These are phyloP conservation scores for Raffaelea arxii DNA, from an alignment of 2,329 filamentous ascomycete genomes.

Conservation along the genomic window DNA sequence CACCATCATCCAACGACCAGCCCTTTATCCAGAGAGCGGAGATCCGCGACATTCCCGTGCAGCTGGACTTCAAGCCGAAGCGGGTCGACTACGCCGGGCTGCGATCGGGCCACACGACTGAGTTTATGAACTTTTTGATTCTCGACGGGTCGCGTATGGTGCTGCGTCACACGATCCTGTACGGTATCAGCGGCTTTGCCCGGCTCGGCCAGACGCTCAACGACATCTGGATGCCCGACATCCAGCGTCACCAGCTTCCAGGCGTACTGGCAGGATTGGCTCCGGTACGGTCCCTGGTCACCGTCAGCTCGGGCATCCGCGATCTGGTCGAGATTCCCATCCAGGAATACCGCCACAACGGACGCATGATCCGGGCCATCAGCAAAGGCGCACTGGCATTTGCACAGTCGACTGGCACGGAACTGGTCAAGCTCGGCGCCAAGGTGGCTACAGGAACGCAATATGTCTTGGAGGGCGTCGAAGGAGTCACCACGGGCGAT, in stretches of 20 bases:
- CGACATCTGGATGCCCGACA: conserved; percentile 93
- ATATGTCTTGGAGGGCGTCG: conserved; percentile 80
- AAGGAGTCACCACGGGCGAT: conserved; percentile 31
- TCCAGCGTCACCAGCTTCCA: conserved; percentile 80
- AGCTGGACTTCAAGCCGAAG: conserved; percentile 93
- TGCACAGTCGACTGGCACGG: conserved; percentile 84
- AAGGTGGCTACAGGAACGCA: conserved; percentile 94
- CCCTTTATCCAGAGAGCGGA: conserved; percentile 88
- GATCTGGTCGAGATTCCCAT: conserved; percentile 86
- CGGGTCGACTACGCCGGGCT: conserved; percentile 92
- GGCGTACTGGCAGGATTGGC: conserved; percentile 82
- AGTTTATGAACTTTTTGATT: conserved; percentile 98
- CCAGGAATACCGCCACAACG: conserved; percentile 88
- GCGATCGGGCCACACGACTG: conserved; percentile 84
- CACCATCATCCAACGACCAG: too few species aligned
- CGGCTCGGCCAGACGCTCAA: conserved; percentile 83
- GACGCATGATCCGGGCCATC: conserved; percentile 81
- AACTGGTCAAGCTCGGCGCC: conserved; percentile 87
- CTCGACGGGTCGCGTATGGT: conserved; percentile 82
- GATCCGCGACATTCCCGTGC: conserved; percentile 72
- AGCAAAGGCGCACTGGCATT: conserved; percentile 86
- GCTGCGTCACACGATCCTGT: conserved; percentile 81
- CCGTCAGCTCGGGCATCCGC: conserved; percentile 77
- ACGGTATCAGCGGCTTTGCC: conserved; percentile 86
- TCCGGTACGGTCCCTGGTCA: conserved; percentile 81